Evolutionary conservation across 352 stramenopile genomes (phyloP).

Genomic region (Aphanomyces astaci): DNA sequence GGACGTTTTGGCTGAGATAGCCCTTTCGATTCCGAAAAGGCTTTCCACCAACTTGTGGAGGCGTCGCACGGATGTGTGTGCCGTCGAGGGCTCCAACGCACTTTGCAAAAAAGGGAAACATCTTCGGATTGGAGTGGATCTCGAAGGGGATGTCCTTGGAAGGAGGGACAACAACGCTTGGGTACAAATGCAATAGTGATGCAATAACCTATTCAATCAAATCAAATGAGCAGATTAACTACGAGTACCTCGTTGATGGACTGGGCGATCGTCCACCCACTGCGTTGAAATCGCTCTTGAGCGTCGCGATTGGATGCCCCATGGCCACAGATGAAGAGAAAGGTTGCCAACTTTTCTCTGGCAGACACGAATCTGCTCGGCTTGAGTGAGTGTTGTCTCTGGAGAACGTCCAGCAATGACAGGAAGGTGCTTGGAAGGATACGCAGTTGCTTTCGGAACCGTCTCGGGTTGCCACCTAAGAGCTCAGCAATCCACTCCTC

Average conservation of each 20-base stretch:
- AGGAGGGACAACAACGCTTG: background rate
- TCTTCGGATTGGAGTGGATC: background rate
- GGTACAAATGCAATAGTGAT: background rate
- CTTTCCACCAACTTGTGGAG: background rate
- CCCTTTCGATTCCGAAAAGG: constrained; percentile 27
- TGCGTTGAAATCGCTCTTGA: too few relatives aligned
- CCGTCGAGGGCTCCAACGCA: background rate
- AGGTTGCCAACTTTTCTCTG: background rate
- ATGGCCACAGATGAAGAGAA: background rate
- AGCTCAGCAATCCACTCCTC: background rate
- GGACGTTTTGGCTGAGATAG: constrained; percentile 25
- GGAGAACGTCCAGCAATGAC: too few relatives aligned
- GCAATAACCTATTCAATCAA: too few relatives aligned
- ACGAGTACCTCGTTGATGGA: background rate
- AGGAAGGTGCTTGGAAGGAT: too few relatives aligned
- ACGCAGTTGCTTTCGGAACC: background rate
- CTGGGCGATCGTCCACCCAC: background rate
- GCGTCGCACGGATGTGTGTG: background rate
- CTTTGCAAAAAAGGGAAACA: background rate
- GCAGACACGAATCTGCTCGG: too few relatives aligned
- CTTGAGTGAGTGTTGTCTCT: too few relatives aligned
- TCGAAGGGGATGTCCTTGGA: background rate
- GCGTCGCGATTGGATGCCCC: too few relatives aligned
- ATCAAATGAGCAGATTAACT: too few relatives aligned
- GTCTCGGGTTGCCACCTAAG: background rate